These are phyloP conservation scores for Lentithecium fluviatile DNA, from an alignment of 495 filamentous ascomycete species.

Conservation along the genomic window DNA sequence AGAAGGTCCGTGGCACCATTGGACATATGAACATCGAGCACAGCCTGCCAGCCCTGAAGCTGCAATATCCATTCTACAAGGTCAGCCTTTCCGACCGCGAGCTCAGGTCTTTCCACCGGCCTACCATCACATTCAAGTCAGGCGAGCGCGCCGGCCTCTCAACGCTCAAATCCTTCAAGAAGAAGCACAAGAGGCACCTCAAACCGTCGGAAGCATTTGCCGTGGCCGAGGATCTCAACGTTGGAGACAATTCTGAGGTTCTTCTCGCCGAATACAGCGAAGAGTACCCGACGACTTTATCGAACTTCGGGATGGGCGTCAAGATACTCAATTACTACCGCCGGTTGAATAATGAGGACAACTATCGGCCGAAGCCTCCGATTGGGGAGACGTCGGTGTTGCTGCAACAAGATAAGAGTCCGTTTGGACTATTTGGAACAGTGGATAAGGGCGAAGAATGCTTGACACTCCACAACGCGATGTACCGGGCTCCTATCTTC, in stretches of 20 bases:
- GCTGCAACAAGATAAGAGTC: slow-evolving; percentile 88
- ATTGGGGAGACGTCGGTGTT: slow-evolving; percentile 85
- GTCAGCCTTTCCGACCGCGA: slow-evolving; percentile 75
- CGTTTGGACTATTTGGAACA: slow-evolving; percentile 90
- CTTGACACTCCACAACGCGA: slow-evolving; percentile 86
- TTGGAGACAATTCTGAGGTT: slow-evolving; percentile 83
- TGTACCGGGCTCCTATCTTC: slow-evolving; percentile 94
- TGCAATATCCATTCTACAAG: slow-evolving; percentile 93
- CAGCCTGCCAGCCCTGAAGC: slow-evolving; percentile 79
- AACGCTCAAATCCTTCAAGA: slow-evolving; percentile 68
- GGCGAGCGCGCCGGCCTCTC: slow-evolving; percentile 48
- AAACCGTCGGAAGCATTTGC: slow-evolving; percentile 71
- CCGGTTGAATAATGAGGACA: slow-evolving; percentile 76
- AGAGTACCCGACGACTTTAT: slow-evolving; percentile 84
- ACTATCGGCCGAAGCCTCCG: slow-evolving; percentile 68
- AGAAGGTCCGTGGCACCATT: slow-evolving; percentile 87
- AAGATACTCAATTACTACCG: slow-evolving; percentile 95
- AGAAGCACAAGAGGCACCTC: slow-evolving; percentile 75
- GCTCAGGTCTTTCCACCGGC: slow-evolving; percentile 89
- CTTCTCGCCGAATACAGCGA: slow-evolving; percentile 94
- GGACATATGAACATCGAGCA: slow-evolving; percentile 86
- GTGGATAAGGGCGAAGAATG: slow-evolving; percentile 86
- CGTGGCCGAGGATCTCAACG: slow-evolving; percentile 69
- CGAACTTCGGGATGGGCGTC: slow-evolving; percentile 95
- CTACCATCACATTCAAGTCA: slow-evolving; percentile 59